These are phyloP conservation scores for Viola pubescens DNA, from an alignment of 441 rosid species.

Conservation along the genomic window DNA sequence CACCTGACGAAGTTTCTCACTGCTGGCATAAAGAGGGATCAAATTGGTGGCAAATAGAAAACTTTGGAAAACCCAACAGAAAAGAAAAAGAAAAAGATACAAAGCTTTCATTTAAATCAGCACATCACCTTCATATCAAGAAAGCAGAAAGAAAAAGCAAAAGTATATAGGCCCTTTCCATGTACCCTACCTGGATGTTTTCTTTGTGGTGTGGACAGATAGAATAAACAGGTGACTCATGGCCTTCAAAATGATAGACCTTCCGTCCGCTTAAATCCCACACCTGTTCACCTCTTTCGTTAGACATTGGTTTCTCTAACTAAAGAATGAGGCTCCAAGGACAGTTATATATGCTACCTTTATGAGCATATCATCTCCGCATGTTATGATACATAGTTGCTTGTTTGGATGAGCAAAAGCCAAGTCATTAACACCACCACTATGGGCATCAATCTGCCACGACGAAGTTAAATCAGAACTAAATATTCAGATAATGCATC, in stretches of 20 bases:
- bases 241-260: slow-evolving; percentile 71
- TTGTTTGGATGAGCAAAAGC: slow-evolving; percentile 84
- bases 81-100: no score
- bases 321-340: slow-evolving; percentile 2
- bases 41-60: no score
- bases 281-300: slow-evolving; percentile 47
- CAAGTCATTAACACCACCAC: slow-evolving; percentile 81
- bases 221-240: slow-evolving; percentile 72
- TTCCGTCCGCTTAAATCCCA: slow-evolving; percentile 63
- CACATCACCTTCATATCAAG: no score
- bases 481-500: slow-evolving; percentile 11
- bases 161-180: background rate
- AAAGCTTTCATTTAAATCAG: no score
- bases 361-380: slow-evolving; percentile 86
- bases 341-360: slow-evolving; percentile 41
- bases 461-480: slow-evolving; percentile 14
- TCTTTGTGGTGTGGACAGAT: slow-evolving; percentile 85
- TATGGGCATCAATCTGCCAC: slow-evolving; percentile 79
- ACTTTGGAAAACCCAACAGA: no score
- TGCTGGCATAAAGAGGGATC: no score
- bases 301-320: slow-evolving; percentile 16
- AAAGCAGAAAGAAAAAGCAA: no score
- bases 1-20: no score
- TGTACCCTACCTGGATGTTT: slow-evolving; percentile 57
- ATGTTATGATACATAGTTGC: slow-evolving; percentile 73